Base-by-base conservation (phyloP, 2,329 filamentous ascomycete species). In the Botryosphaeria dothidea region DNA sequence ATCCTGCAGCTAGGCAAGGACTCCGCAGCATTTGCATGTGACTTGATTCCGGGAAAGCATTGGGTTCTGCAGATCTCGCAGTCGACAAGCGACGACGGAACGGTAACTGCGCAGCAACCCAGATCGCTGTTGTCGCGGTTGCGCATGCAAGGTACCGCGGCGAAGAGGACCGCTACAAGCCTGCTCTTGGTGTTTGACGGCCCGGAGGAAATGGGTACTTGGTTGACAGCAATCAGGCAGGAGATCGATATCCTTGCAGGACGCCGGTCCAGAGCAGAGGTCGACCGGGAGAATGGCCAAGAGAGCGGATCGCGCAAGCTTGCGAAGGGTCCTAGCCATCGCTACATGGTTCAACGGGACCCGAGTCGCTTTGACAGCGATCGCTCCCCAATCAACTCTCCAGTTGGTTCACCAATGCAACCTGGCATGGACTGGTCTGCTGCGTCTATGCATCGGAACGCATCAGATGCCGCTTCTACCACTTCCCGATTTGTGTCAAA, bases 61-160 rank as follows among this genome's bases (percentile, higher is more conserved):
- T 93, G 90, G 87, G 92, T 94, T 5, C 76, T 94, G 15, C 91
- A 92, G 69, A 86, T 94, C 23, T 89, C 88, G 2, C 89, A 91
- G 38, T 80, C 83, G 8, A 86, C 88, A 65, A 87, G 88, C 57
- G 77, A 84, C 2, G 85, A 90, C 36, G 86, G 86, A 29, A 79
- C 72, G 4, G 71, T 78, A 1, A 72, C 83, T 15, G 71, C 81
- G 3, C 70, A 80, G 2, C 84, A 86, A 15, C 80, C 85, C 3
- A 85, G 85, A 57, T 90, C 89, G 1, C 76, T 92, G 3, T 82
- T 92, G 34, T 86, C 89, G 1, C 86, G 88, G 62, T 79, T 92
- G 57, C 84, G 87, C 2, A 84, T 90, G 45, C 84, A 86, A 45
- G 82, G 80, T 43, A 74, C 79, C 9, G 85, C 88, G 63, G 66